phyloP scores from a whole-genome alignment of 2,329 filamentous ascomycete genomes.

The Sporothrix variecibatus region DNA sequence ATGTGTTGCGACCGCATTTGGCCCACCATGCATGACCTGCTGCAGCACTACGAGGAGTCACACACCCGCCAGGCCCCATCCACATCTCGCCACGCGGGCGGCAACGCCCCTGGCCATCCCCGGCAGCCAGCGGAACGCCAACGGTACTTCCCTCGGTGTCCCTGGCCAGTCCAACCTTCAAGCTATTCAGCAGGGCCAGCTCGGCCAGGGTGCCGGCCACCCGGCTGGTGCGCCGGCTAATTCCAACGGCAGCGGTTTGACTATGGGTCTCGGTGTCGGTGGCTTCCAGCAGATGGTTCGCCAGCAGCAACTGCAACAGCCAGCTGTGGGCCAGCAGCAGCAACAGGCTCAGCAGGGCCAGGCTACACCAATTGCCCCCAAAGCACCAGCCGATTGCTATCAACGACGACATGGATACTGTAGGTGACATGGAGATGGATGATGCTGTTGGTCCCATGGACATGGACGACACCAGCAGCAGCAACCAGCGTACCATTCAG shows the following conservation, averaged over 20 bases:
- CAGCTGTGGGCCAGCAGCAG: conserved; percentile 37
- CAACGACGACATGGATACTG: conserved; percentile 74
- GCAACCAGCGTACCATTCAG: conserved; percentile 62
- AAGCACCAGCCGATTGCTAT: conserved; percentile 41
- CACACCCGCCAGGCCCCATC: conserved; percentile 71
- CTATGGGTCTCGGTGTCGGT: conserved; percentile 36
- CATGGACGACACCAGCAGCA: conserved; percentile 52
- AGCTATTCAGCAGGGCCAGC: conserved; percentile 30
- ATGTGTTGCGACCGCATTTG: conserved; percentile 89
- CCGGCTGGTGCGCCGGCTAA: conserved; percentile 29
- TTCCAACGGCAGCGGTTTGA: conserved; percentile 19
- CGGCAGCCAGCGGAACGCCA: conserved; percentile 18
- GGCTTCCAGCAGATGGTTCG: conserved; percentile 47
- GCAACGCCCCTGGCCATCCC: conserved; percentile 10
- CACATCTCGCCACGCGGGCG: conserved; percentile 36
- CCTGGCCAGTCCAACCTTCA: conserved; percentile 27
- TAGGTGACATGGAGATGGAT: conserved; percentile 97
- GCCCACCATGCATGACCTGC: conserved; percentile 87
- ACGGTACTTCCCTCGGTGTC: conserved; percentile 19
- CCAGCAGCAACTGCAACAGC: conserved; percentile 47
- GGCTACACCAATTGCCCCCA: conserved; percentile 30
- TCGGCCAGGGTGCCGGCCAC: conserved; percentile 33
- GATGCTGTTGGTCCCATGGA: conserved; percentile 71
- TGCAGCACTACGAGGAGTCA: conserved; percentile 95
- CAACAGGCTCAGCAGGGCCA: conserved; percentile 33